Evolutionary conservation across 768 basidiomycete genomes (phyloP), one percentile per base, ranked within the genome.

Genomic region (Xerocomellus chrysenteron): DNA sequence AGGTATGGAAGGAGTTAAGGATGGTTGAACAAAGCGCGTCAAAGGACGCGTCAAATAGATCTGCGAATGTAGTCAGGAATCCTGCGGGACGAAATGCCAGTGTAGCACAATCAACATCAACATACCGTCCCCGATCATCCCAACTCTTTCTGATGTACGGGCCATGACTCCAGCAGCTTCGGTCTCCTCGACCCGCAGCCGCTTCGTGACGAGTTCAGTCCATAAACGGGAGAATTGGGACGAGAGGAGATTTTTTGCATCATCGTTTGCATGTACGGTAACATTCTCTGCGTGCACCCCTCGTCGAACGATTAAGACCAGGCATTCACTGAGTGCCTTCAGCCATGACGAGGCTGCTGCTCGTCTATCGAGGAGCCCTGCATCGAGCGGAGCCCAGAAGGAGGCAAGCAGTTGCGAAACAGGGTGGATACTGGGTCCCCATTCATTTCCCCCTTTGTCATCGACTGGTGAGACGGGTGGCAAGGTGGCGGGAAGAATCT

Each of bases 311-410:
- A 90, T 71, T 64, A 87, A 88, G 1, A 82, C 72, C 13, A 83
- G 66, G 62, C 85, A 90, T 70, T 97, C 94, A 9, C 90, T 70
- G 4, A 91, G 80, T 0, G 82, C 77, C 17, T 88, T 73, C 72
- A 94, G 90, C 11, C 90, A 85, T 0, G 84, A 79, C 5, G 81
- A 81, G 24, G 65, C 59, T 8, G 50, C 58, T 19, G 55, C 41
- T 37, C 54, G 57, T 47, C 48, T 59, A 40, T 68, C 65, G n/a
- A 71, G 68, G 35, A 69, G 62, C 11, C 63, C 58, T 10, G 63
- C 63, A 50, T 90, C 85, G 1, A 92, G 70, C 0, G 91, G 93
- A 16, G 85, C 81, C 93, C 94, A 97, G 64, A 98, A 85, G 0
- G 91, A 83, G 1, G 77, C 72, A 66, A 93, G 90, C 42, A 96